Percentiles rank a stretch among this genome's conserved stretches.
Conservation (phyloP, 169 alveolate species). For the Amoebophrya sp. region DNA sequence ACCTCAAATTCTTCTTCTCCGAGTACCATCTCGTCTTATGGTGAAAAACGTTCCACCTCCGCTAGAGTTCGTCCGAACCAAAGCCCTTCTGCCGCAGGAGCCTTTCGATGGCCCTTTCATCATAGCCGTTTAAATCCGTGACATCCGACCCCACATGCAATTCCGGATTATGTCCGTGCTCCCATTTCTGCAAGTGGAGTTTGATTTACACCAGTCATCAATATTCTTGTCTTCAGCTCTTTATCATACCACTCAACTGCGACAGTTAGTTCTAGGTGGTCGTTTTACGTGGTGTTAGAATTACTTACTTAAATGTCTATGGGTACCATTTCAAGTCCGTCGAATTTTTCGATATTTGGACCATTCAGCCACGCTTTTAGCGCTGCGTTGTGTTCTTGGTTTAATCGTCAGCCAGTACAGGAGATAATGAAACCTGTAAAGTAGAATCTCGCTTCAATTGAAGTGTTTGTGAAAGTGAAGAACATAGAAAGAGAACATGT, state of each 20-base stretch:
- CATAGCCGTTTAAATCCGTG: neutral
- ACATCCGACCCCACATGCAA: neutral
- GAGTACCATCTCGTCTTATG: no score
- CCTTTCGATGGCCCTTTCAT: neutral
- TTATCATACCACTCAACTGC: no score
- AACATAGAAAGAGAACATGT: no score
- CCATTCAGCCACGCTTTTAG: neutral
- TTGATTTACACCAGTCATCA: neutral
- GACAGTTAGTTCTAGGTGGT: no score
- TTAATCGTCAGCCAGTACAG: conserved; percentile 7
- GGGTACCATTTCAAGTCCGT: neutral
- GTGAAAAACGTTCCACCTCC: neutral
- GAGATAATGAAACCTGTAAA: neutral
- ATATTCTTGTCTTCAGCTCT: no score
- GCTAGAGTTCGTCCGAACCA: neutral
- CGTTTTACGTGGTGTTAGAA: no score
- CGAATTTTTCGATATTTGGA: neutral
- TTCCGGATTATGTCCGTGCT: conserved; percentile 9
- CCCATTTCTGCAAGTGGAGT: neutral
- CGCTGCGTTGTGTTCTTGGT: neutral
- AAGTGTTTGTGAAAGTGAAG: no score
- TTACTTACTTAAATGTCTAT: no score
- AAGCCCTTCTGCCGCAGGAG: conserved; percentile 5
- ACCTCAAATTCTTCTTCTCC: no score
- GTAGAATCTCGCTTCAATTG: no score